Conservation (phyloP, 176 grass and related monocot genomes). For the Lolium perenne region DNA sequence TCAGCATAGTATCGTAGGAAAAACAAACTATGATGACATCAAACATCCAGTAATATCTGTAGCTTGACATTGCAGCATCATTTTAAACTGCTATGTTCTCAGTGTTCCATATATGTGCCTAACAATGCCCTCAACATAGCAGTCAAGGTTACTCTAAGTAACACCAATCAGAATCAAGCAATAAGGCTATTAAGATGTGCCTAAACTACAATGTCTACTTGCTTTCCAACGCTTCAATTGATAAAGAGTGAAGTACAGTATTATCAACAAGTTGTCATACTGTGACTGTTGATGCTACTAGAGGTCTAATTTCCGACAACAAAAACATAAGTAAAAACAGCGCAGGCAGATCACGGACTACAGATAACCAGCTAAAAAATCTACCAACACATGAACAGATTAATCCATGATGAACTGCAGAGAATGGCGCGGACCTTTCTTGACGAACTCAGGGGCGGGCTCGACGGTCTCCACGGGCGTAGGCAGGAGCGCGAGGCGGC, state of each 20-base stretch:
- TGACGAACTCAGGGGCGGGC: constrained; percentile 78
- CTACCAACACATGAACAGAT: too few relatives aligned
- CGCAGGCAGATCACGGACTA: too few relatives aligned
- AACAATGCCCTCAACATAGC: neutral
- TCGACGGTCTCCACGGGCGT: constrained; percentile 78
- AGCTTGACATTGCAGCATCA: neutral
- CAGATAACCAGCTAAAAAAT: too few relatives aligned
- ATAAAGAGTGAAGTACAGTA: too few relatives aligned
- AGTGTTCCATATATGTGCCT: neutral
- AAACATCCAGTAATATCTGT: neutral
- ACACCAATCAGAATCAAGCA: neutral
- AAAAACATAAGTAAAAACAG: too few relatives aligned
- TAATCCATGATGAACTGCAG: too few relatives aligned
- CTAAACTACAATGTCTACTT: neutral
- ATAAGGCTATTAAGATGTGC: neutral
- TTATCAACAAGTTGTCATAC: too few relatives aligned
- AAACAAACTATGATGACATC: neutral
- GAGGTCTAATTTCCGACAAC: too few relatives aligned
- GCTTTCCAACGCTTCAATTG: neutral
- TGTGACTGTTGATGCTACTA: too few relatives aligned
- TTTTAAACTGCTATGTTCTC: neutral
- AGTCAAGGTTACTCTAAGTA: neutral
- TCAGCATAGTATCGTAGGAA: neutral
- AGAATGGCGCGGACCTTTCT: constrained; percentile 48
- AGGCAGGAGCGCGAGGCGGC: constrained; percentile 57